A percentile compares a stretch with the other conserved stretches of the same genome.
Evolutionary conservation across 139 green algal genomes (phyloP).

Genomic region (Limnomonas spitsbergensis): DNA sequence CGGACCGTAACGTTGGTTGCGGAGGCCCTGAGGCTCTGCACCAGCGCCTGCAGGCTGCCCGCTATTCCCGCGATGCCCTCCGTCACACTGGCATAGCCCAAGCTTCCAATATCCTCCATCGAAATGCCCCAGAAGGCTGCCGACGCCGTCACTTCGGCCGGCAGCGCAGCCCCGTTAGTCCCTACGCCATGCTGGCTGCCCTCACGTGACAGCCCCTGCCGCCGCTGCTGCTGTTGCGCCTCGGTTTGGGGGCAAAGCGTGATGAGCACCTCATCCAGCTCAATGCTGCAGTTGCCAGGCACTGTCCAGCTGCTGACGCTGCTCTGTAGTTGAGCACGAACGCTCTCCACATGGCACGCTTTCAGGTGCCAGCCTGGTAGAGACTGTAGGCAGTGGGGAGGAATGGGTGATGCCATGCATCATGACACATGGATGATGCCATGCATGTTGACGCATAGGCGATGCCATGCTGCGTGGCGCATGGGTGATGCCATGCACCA

Average conservation of each 20-base stretch:
- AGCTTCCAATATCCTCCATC: conserved; percentile 4
- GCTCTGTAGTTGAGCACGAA: conserved; percentile 6
- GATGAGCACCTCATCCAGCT: neutral
- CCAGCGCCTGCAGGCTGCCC: conserved; percentile 53
- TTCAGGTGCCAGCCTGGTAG: neutral
- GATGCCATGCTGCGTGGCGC: too few relatives aligned
- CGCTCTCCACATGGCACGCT: conserved; percentile 2
- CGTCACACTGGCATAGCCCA: conserved; percentile 22
- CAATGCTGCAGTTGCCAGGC: conserved; percentile 7
- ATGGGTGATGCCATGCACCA: too few relatives aligned
- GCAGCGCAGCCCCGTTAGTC: too few relatives aligned
- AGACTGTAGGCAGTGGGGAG: neutral
- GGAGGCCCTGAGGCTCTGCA: conserved; percentile 54
- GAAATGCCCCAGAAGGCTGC: conserved; percentile 13
- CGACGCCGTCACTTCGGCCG: too few relatives aligned
- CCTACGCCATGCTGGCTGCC: too few relatives aligned
- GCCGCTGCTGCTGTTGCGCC: too few relatives aligned
- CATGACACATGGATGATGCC: too few relatives aligned
- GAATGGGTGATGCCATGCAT: too few relatives aligned
- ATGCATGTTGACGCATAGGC: too few relatives aligned
- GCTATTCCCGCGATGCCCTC: conserved; percentile 61
- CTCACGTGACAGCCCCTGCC: too few relatives aligned
- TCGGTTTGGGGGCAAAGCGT: too few relatives aligned
- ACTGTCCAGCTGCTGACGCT: conserved; percentile 11
- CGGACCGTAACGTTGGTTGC: conserved; percentile 39